Evolutionary conservation across 2,329 filamentous ascomycete genomes (phyloP).

Genomic region (Trichophyton schoenleinii): DNA sequence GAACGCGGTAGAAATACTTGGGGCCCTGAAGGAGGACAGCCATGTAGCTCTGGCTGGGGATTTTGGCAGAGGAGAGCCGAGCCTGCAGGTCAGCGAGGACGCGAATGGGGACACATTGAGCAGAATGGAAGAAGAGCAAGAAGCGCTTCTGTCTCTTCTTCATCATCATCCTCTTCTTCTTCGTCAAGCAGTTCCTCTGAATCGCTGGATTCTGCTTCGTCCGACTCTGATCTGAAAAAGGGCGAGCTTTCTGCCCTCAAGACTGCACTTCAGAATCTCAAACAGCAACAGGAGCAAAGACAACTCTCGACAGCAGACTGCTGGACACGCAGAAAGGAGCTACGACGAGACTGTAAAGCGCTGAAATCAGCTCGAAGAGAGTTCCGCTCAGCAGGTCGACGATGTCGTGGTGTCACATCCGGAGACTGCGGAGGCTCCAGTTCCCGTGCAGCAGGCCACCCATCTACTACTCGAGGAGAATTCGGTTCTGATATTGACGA

Average conservation of each 20-base stretch:
- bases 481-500: background rate
- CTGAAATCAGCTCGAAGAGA: conserved; percentile 9
- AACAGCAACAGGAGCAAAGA: conserved; percentile 3
- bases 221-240: background rate
- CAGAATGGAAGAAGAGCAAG: background rate
- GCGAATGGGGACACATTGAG: background rate
- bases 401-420: conserved; percentile 9
- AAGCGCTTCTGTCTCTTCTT: conserved; percentile 11
- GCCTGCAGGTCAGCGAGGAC: background rate
- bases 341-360: conserved; percentile 7
- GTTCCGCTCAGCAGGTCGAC: background rate
- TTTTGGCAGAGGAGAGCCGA: background rate
- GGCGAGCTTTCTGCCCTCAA: background rate
- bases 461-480: background rate
- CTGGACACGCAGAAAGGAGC: conserved; percentile 3
- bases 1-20: background rate
- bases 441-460: no score
- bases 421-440: conserved; percentile 21
- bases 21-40: background rate
- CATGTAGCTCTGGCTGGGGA: background rate
- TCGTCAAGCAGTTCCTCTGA: conserved; percentile 10
- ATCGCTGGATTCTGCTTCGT: background rate
- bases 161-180: conserved; percentile 12
- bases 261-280: background rate
- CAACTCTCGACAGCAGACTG: conserved; percentile 2